Percentiles rank a stretch among this genome's conserved stretches.
Evolutionary conservation across 495 filamentous ascomycete species (phyloP).

Genomic region (Penicillium macrosclerotiorum): DNA sequence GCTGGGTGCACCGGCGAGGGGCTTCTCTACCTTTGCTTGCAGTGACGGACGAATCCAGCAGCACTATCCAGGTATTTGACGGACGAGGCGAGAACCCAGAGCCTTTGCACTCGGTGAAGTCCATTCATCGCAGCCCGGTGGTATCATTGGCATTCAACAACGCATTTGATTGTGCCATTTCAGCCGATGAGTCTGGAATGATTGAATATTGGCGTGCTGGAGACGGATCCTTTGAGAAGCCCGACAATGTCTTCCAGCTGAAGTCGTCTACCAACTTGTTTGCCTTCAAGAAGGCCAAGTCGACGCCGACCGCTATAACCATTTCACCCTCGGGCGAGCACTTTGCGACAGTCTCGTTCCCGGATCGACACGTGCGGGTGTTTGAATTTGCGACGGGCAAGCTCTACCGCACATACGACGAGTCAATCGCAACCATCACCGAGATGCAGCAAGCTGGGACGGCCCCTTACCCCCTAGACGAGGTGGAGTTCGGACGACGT

Average conservation of each 20-base stretch:
- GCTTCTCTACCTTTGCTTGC: constrained; percentile 84
- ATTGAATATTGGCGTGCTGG: constrained; percentile 90
- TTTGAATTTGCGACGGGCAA: constrained; percentile 92
- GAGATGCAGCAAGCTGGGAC: constrained; percentile 95
- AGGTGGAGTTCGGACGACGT: constrained; percentile 88
- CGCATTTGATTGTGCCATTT: constrained; percentile 83
- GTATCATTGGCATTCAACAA: constrained; percentile 87
- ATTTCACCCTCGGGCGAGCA: constrained; percentile 81
- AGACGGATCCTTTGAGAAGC: constrained; percentile 78
- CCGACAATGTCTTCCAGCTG: constrained; percentile 83
- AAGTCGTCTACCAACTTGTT: constrained; percentile 94
- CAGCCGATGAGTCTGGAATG: constrained; percentile 89
- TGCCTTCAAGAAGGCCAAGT: constrained; percentile 95
- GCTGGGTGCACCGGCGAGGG: constrained; percentile 90
- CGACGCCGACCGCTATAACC: constrained; percentile 76
- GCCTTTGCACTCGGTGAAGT: constrained; percentile 70
- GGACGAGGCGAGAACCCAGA: constrained; percentile 75
- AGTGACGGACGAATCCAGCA: constrained; percentile 76
- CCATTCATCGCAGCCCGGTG: constrained; percentile 75
- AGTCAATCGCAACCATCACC: constrained; percentile 79
- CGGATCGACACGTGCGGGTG: constrained; percentile 85
- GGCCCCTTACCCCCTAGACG: constrained; percentile 71
- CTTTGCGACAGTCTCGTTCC: constrained; percentile 89
- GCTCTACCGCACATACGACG: constrained; percentile 88
- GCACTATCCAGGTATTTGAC: constrained; percentile 78